phyloP scores from a whole-genome alignment of 1,284 basidiomycete species.

The Boletus mariae region DNA sequence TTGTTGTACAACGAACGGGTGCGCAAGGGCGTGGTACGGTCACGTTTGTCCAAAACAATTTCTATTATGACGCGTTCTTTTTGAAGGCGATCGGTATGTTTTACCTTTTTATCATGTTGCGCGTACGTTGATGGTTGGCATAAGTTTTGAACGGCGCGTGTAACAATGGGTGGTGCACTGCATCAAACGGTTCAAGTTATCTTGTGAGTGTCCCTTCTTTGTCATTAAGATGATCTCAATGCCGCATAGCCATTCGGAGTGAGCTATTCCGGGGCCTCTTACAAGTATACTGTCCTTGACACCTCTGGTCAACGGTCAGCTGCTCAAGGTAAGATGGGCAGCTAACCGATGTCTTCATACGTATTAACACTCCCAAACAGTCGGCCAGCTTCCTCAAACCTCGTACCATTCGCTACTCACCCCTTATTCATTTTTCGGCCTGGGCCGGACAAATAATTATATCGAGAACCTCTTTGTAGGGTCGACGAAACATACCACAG shows the following conservation, averaged over 20 bases:
- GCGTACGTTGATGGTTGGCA: background rate
- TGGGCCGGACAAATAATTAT: conserved; percentile 99
- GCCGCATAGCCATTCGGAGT: conserved; percentile 80
- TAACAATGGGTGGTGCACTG: conserved; percentile 71
- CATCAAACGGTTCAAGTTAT: conserved; percentile 61
- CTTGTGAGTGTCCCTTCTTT: conserved; percentile 51
- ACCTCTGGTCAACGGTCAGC: conserved; percentile 88
- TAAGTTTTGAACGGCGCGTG: conserved; percentile 93
- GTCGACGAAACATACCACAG: conserved; percentile 66
- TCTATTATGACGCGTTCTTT: conserved; percentile 99
- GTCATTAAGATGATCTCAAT: conserved; percentile 6
- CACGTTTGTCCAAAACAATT: conserved; percentile 93
- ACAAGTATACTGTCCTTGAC: conserved; percentile 96
- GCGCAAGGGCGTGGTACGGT: conserved; percentile 60
- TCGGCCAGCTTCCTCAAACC: conserved; percentile 90
- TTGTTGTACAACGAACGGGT: conserved; percentile 85
- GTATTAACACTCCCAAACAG: conserved; percentile 39
- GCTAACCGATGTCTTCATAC: background rate
- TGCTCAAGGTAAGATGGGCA: conserved; percentile 63
- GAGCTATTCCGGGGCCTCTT: conserved; percentile 91
- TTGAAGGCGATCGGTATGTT: conserved; percentile 85
- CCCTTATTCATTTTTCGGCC: conserved; percentile 94
- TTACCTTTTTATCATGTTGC: background rate
- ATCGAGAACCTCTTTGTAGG: conserved; percentile 96
- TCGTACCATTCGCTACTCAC: conserved; percentile 86